phyloP scores from a whole-genome alignment of 2,329 filamentous ascomycete species.

The Onygenales sp. region DNA sequence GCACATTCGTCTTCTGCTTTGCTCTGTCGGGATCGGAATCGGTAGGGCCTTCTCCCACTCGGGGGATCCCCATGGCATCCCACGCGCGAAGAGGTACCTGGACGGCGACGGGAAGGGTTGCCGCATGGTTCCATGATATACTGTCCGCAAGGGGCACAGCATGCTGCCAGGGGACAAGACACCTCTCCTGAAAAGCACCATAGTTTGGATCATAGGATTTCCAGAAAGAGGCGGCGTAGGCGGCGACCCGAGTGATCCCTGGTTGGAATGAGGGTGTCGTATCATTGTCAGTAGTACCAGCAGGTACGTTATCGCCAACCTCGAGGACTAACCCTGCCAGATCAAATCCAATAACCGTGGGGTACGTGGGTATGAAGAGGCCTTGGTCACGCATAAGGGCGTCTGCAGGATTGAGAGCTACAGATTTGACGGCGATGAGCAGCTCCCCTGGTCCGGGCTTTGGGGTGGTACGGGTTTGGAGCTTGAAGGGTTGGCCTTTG shows the following conservation, averaged over 20 bases:
- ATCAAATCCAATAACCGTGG: neutral
- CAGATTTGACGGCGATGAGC: neutral
- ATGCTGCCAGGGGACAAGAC: neutral
- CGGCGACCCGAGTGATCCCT: neutral
- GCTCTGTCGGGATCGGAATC: neutral
- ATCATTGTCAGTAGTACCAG: no score
- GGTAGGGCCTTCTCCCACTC: no score
- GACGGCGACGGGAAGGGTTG: neutral
- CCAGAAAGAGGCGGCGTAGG: neutral
- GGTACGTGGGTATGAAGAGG: neutral
- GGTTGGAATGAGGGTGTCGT: neutral
- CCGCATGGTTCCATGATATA: neutral
- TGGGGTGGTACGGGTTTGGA: neutral
- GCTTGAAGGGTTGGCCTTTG: neutral
- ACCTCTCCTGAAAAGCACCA: neutral
- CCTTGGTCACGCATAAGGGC: neutral
- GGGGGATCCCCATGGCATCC: no score
- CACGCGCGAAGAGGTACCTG: neutral
- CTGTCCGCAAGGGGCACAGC: neutral
- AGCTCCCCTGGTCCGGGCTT: neutral
- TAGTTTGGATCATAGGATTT: neutral
- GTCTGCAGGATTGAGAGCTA: neutral
- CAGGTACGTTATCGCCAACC: neutral
- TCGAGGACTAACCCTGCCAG: neutral
- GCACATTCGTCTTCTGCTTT: neutral